Evolutionary conservation across 495 filamentous ascomycete species (phyloP).

Genomic region (Podospora pseudocomata): DNA sequence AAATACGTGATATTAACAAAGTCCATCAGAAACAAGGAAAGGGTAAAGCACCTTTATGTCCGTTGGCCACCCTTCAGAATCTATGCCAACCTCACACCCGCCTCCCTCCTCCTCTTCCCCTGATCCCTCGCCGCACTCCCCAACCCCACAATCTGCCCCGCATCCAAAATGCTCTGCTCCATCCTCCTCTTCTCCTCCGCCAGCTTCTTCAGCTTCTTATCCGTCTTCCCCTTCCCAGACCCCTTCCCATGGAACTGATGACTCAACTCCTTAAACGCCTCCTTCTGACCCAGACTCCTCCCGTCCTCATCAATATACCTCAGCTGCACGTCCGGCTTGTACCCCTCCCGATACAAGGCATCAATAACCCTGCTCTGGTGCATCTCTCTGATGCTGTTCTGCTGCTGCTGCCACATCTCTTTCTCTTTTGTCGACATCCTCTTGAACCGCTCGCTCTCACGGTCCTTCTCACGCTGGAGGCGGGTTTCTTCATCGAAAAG

Average conservation of each 20-base stretch:
- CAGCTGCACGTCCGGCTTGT: conserved; percentile 84
- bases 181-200: conserved; percentile 87
- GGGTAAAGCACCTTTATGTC: neutral
- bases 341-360: conserved; percentile 78
- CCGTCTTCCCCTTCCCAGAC: conserved; percentile 95
- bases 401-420: conserved; percentile 81
- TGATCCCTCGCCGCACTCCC: conserved; percentile 69
- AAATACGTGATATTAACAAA: neutral
- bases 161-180: conserved; percentile 76
- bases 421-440: conserved; percentile 83
- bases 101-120: conserved; percentile 80
- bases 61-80: neutral
- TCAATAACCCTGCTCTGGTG: conserved; percentile 74
- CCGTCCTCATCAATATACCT: conserved; percentile 88
- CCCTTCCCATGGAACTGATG: conserved; percentile 99
- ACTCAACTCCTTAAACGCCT: conserved; percentile 84
- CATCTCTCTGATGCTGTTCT: conserved; percentile 83
- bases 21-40: neutral
- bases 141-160: conserved; percentile 78
- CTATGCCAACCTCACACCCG: conserved; percentile 80
- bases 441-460: conserved; percentile 74
- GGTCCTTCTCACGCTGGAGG: conserved; percentile 82
- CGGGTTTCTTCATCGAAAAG: conserved; percentile 75
- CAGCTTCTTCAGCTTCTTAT: conserved; percentile 95
- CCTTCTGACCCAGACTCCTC: conserved; percentile 81